Percentiles rank a stretch among this genome's conserved stretches.
Evolutionary conservation across 2,329 filamentous ascomycete genomes (phyloP).

Genomic region (Phoma sp.): DNA sequence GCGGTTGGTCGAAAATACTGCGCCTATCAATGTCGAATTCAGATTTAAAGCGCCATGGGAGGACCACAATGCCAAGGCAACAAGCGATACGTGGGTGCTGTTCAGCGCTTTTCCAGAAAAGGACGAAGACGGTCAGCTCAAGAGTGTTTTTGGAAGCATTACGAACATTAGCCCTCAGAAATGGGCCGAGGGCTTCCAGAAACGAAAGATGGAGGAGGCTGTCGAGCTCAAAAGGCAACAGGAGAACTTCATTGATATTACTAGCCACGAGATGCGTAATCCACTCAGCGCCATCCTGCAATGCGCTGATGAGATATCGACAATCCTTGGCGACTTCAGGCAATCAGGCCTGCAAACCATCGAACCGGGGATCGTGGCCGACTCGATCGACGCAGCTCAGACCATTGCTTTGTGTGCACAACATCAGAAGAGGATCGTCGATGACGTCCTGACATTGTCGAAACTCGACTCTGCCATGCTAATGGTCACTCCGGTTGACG

Average conservation of each 20-base stretch:
- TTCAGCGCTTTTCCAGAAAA: constrained; percentile 79
- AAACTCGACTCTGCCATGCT: constrained; percentile 77
- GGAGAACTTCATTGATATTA: constrained; percentile 82
- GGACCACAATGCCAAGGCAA: constrained; percentile 61
- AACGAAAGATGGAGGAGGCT: constrained; percentile 77
- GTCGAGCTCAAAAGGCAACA: constrained; percentile 81
- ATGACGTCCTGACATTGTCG: constrained; percentile 54
- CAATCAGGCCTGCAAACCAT: constrained; percentile 55
- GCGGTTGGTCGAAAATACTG: constrained; percentile 65
- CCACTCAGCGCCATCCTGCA: constrained; percentile 76
- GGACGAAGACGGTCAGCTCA: constrained; percentile 66
- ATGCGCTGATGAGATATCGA: constrained; percentile 75
- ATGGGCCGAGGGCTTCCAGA: constrained; percentile 81
- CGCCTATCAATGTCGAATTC: constrained; percentile 73
- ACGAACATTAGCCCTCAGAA: constrained; percentile 89
- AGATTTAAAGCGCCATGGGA: constrained; percentile 73
- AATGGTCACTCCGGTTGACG: constrained; percentile 72
- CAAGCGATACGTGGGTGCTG: constrained; percentile 74
- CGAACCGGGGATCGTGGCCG: constrained; percentile 58
- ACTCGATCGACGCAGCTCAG: constrained; percentile 74
- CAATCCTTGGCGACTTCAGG: constrained; percentile 54
- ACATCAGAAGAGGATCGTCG: constrained; percentile 71
- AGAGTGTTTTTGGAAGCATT: constrained; percentile 79
- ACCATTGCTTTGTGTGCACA: constrained; percentile 79
- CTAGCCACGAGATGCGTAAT: constrained; percentile 78